Conservation (phyloP, 768 basidiomycete genomes). For the Trametes cingulata region DNA sequence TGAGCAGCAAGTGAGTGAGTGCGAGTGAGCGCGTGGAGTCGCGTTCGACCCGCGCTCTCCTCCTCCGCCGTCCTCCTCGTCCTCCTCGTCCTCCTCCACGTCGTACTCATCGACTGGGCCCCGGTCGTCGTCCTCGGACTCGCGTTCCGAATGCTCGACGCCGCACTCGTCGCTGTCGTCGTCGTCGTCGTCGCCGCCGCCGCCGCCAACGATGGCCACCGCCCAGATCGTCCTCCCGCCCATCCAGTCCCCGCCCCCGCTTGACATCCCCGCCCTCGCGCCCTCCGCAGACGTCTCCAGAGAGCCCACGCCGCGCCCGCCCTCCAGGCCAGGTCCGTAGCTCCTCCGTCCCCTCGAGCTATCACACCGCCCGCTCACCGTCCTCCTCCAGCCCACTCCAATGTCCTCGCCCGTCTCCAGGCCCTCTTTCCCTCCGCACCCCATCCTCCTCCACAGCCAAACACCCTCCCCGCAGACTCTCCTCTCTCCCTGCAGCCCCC, state of each 20-base stretch:
- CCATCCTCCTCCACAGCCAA: slow-evolving; percentile 15
- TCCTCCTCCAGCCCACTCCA: slow-evolving; percentile 6
- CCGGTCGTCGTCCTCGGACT: background rate
- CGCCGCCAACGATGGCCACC: slow-evolving; percentile 1
- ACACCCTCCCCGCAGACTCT: slow-evolving; percentile 24
- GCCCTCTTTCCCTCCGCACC: slow-evolving; percentile 48
- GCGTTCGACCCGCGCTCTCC: background rate
- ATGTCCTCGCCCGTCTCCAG: slow-evolving; percentile 52
- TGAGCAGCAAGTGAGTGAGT: too few species aligned
- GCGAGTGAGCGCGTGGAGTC: background rate
- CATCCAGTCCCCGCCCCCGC: slow-evolving; percentile 19
- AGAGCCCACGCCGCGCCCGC: slow-evolving; percentile 14
- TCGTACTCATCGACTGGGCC: background rate
- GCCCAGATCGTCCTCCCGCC: slow-evolving; percentile 17
- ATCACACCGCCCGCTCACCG: background rate
- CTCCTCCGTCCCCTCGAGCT: too few species aligned
- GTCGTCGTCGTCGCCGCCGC: background rate
- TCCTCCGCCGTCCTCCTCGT: background rate
- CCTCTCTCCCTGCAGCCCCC: slow-evolving; percentile 26
- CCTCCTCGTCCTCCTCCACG: background rate
- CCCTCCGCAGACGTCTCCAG: slow-evolving; percentile 7
- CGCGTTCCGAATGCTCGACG: background rate
- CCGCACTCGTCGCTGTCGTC: background rate
- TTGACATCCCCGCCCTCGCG: slow-evolving; percentile 18
- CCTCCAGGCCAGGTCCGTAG: slow-evolving; percentile 6